These are phyloP conservation scores for Psophocarpus tetragonolobus DNA, from an alignment of 306 rosid genomes.

Conservation along the genomic window DNA sequence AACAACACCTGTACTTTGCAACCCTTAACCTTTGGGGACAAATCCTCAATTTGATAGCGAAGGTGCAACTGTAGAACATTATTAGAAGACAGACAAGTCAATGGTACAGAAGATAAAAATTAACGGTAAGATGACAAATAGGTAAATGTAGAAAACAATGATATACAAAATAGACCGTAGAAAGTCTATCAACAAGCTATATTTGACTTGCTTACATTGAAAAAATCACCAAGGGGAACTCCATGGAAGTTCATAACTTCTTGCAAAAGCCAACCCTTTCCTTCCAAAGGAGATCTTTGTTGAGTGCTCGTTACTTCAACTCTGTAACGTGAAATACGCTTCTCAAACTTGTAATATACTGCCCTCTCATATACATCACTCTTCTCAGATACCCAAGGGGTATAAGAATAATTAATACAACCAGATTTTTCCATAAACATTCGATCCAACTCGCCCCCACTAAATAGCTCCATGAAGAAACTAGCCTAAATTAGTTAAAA, in stretches of 20 bases:
- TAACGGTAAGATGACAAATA: background rate
- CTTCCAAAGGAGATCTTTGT: constrained; percentile 57
- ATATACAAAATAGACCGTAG: constrained; percentile 13
- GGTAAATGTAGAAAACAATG: background rate
- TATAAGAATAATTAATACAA: constrained; percentile 66
- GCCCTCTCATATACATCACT: constrained; percentile 68
- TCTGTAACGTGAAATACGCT: constrained; percentile 63
- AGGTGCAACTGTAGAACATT: constrained; percentile 70
- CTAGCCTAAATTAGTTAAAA: constrained; percentile 53
- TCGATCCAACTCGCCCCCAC: constrained; percentile 79
- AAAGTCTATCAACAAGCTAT: constrained; percentile 15
- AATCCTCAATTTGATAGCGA: constrained; percentile 78
- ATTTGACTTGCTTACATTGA: constrained; percentile 61
- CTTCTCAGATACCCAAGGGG: constrained; percentile 93
- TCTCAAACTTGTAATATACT: constrained; percentile 70
- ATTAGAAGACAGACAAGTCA: constrained; percentile 33
- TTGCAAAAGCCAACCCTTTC: constrained; percentile 76
- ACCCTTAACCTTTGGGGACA: constrained; percentile 47
- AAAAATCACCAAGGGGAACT: constrained; percentile 81
- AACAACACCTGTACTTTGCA: constrained; percentile 66
- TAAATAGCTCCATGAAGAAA: constrained; percentile 73
- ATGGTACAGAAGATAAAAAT: constrained; percentile 7
- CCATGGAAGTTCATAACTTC: constrained; percentile 92
- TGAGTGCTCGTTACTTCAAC: constrained; percentile 90
- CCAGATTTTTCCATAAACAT: constrained; percentile 85